A percentile compares a stretch with the other conserved stretches of the same genome.
Evolutionary conservation across 768 basidiomycete species (phyloP).

Genomic region (Baorangia bicolor): DNA sequence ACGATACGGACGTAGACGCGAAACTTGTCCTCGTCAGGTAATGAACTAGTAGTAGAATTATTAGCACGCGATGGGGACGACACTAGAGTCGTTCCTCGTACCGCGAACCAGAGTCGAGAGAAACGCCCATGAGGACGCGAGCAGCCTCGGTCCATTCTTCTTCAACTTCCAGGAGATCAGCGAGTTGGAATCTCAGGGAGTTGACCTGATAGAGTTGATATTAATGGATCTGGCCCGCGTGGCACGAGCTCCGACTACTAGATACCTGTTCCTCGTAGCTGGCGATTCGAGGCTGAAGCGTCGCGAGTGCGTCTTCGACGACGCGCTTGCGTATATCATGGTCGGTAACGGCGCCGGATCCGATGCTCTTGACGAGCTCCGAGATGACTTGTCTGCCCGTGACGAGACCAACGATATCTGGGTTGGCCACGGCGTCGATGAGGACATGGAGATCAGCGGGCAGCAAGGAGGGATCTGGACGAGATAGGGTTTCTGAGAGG

Average conservation of each 20-base stretch:
- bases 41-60: conserved; percentile 39
- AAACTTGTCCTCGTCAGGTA: conserved; percentile 84
- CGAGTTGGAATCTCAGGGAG: conserved; percentile 81
- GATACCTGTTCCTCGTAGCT: conserved; percentile 94
- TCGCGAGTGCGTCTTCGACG: conserved; percentile 70
- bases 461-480: conserved; percentile 44
- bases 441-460: conserved; percentile 63
- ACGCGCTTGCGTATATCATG: conserved; percentile 64
- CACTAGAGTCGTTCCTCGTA: conserved; percentile 31
- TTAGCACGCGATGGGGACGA: conserved; percentile 3
- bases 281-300: conserved; percentile 75
- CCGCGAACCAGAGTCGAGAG: conserved; percentile 88
- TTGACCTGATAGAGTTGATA: conserved; percentile 57
- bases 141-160: conserved; percentile 96
- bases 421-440: conserved; percentile 79
- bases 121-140: conserved; percentile 87
- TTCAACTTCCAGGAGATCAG: conserved; percentile 82
- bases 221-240: conserved; percentile 3
- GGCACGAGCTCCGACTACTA: conserved; percentile 18
- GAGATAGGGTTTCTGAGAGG: conserved; percentile 63
- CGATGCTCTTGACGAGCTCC: conserved; percentile 73
- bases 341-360: conserved; percentile 52
- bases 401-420: conserved; percentile 79
- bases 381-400: conserved; percentile 86
- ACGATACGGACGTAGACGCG: conserved; percentile 92